phyloP scores from a whole-genome alignment of 2,329 filamentous ascomycete genomes.

The Pleochaeta shiraiana region DNA sequence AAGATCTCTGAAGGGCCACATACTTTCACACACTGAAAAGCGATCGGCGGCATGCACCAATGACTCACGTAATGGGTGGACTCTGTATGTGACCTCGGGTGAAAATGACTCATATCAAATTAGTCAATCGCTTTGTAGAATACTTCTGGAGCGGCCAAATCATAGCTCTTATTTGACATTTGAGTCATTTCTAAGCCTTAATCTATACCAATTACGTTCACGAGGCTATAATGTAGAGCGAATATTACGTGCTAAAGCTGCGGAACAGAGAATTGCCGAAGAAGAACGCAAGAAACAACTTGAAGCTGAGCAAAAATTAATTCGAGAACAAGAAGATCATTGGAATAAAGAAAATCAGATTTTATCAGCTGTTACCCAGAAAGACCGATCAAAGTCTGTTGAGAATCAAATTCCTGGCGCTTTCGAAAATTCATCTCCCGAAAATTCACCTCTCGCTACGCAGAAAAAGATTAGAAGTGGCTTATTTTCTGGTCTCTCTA shows the following conservation, averaged over 20 bases:
- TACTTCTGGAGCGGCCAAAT: constrained; percentile 62
- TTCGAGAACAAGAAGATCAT: constrained; percentile 34
- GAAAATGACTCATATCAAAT: constrained; percentile 79
- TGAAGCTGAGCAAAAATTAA: constrained; percentile 47
- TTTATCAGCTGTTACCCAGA: constrained; percentile 7
- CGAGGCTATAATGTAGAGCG: constrained; percentile 95
- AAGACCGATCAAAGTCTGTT: constrained; percentile 21
- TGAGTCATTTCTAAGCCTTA: constrained; percentile 73
- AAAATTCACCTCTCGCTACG: constrained; percentile 22
- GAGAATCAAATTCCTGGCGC: constrained; percentile 46
- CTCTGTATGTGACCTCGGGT: constrained; percentile 47
- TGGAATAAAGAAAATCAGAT: constrained; percentile 19
- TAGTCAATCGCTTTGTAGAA: constrained; percentile 62
- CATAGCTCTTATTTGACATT: constrained; percentile 80
- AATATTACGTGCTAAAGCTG: constrained; percentile 71
- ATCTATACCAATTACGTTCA: constrained; percentile 57
- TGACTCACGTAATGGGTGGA: constrained; percentile 30
- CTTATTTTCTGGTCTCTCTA: constrained; percentile 44
- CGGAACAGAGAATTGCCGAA: constrained; percentile 72
- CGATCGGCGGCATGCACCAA: constrained; percentile 49
- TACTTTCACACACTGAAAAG: constrained; percentile 49
- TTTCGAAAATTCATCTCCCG: constrained; percentile 42
- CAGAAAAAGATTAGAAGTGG: constrained; percentile 26
- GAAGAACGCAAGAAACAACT: constrained; percentile 54
- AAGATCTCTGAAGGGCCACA: constrained; percentile 49